A percentile compares a stretch with the other conserved stretches of the same genome.
These are phyloP conservation scores for Emmonsiellopsis sp. DNA, from an alignment of 2,329 filamentous ascomycete genomes.

Conservation along the genomic window DNA sequence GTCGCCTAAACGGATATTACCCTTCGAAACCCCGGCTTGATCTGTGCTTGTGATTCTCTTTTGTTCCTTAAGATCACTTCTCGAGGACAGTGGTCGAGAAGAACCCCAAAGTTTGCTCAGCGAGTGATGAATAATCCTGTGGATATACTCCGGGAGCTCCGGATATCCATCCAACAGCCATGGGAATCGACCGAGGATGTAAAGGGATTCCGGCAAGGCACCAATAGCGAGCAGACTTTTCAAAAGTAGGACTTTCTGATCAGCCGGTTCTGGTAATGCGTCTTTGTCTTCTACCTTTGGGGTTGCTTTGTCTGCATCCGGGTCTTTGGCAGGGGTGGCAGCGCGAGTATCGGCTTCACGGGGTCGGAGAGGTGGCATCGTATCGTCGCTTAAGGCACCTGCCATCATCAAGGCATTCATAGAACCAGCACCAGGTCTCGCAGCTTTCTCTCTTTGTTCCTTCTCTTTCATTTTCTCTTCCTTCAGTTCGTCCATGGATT, in stretches of 20 bases:
- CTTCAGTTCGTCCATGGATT: conserved; percentile 67
- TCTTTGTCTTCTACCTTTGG: conserved; percentile 37
- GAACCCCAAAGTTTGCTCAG: conserved; percentile 63
- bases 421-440: conserved; percentile 57
- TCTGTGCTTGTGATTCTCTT: conserved; percentile 48
- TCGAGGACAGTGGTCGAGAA: conserved; percentile 38
- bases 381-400: conserved; percentile 78
- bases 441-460: conserved; percentile 64
- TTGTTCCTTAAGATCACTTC: conserved; percentile 36
- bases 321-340: conserved; percentile 45
- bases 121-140: conserved; percentile 76
- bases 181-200: conserved; percentile 81
- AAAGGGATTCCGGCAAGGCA: conserved; percentile 84
- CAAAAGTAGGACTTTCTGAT: conserved; percentile 80
- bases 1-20: conserved; percentile 53
- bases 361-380: conserved; percentile 38
- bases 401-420: conserved; percentile 82
- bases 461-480: conserved; percentile 64
- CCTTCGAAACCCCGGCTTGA: conserved; percentile 59
- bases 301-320: conserved; percentile 37
- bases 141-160: conserved; percentile 69
- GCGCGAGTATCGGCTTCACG: conserved; percentile 46
- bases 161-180: conserved; percentile 83
- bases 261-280: conserved; percentile 60
- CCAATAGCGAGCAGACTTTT: conserved; percentile 83